A percentile compares a stretch with the other conserved stretches of the same genome.
phyloP scores from a whole-genome alignment of 148 eudicot genomes.

The Chenopodium quinoa region DNA sequence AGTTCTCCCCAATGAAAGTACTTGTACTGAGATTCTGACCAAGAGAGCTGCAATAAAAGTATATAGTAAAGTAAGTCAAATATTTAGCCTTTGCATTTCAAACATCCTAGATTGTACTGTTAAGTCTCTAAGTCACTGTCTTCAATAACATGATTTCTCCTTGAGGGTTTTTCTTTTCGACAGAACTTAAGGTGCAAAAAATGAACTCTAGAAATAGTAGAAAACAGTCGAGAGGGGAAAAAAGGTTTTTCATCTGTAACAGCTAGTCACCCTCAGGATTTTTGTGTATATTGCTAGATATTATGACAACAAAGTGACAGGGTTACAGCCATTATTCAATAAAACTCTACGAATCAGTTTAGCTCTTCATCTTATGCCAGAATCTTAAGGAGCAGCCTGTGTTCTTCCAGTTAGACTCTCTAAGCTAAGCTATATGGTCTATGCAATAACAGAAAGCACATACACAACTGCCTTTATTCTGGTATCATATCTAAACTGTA shows the following conservation, averaged over 20 bases:
- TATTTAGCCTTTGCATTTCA: neutral
- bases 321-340: neutral
- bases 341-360: neutral
- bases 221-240: neutral
- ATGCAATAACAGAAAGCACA: neutral
- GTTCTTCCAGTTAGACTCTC: neutral
- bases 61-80: constrained; percentile 1
- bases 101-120: neutral
- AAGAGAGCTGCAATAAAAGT: constrained; percentile 55
- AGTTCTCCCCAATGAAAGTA: constrained; percentile 49
- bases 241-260: neutral
- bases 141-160: neutral
- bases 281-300: neutral
- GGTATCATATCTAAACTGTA: neutral
- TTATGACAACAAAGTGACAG: neutral
- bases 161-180: neutral
- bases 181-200: neutral
- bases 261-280: neutral
- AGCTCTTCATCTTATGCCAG: neutral
- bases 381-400: neutral
- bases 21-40: constrained; percentile 80
- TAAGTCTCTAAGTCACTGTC: neutral
- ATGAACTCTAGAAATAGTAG: neutral
- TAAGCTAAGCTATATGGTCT: neutral
- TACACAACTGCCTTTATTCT: neutral